These are phyloP conservation scores for Casaregolazyma suthepensis DNA, from an alignment of 1,139 yeast species.

Conservation along the genomic window DNA sequence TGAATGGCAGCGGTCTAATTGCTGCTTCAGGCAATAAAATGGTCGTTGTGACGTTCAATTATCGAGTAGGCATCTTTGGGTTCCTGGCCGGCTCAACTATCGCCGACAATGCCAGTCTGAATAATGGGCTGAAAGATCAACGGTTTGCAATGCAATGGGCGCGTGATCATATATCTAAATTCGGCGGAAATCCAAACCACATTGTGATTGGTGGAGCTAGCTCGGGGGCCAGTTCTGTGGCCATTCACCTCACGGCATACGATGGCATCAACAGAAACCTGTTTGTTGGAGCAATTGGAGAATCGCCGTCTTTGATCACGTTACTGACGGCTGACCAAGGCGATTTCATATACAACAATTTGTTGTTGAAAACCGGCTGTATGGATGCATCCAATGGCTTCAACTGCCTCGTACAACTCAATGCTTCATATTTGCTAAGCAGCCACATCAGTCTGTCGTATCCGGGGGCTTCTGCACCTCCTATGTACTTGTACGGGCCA, in stretches of 20 bases:
- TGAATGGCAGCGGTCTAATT: slow-evolving; percentile 17
- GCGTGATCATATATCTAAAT: slow-evolving; percentile 29
- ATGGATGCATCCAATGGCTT: neutral
- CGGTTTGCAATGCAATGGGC: slow-evolving; percentile 27
- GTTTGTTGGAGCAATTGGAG: slow-evolving; percentile 10
- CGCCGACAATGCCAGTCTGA: slow-evolving; percentile 7
- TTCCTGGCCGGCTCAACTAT: slow-evolving; percentile 26
- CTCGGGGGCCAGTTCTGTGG: slow-evolving; percentile 30
- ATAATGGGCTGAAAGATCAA: neutral
- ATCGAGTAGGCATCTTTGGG: slow-evolving; percentile 32
- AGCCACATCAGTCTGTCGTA: slow-evolving; percentile 1
- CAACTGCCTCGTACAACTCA: slow-evolving; percentile 5
- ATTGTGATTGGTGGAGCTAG: slow-evolving; percentile 36
- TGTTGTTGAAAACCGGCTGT: slow-evolving; percentile 9
- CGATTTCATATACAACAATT: slow-evolving; percentile 8
- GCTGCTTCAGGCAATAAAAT: slow-evolving; percentile 6
- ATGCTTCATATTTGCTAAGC: slow-evolving; percentile 2
- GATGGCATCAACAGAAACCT: slow-evolving; percentile 3
- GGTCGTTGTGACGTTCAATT: slow-evolving; percentile 22
- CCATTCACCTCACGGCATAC: neutral
- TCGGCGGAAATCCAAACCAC: slow-evolving; percentile 36
- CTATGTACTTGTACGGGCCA: slow-evolving; percentile 9
- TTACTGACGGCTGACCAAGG: slow-evolving; percentile 3
- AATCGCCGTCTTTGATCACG: slow-evolving; percentile 9
- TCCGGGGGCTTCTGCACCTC: slow-evolving; percentile 8